Evolutionary conservation across 169 alveolate species (phyloP).

Genomic region (Cyclospora cayetanensis): DNA sequence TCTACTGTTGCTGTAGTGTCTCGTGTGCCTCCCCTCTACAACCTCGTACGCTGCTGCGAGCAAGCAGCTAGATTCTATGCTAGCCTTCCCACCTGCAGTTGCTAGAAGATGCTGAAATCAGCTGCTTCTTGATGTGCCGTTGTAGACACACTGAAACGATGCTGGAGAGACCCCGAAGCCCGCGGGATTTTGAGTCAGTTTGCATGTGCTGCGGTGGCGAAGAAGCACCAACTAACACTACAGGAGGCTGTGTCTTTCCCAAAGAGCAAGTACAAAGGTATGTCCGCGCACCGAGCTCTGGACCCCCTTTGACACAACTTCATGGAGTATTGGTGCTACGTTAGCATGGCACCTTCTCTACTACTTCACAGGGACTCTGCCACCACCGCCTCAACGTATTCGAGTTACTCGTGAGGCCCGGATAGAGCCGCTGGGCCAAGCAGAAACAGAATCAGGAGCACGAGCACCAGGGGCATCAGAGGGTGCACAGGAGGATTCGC

Average conservation of each 20-base stretch:
- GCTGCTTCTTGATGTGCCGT: not conserved
- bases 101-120: not conserved
- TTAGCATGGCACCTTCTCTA: too few species aligned
- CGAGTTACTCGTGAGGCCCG: conserved; percentile 37
- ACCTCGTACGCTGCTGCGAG: not conserved
- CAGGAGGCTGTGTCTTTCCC: conserved; percentile 63
- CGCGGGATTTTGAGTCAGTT: conserved; percentile 54
- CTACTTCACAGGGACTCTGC: conserved; percentile 18
- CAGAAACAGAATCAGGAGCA: not conserved
- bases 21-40: not conserved
- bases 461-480: not conserved
- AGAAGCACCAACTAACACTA: conserved; percentile 55
- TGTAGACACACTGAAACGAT: conserved; percentile 27
- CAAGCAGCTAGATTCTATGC: not conserved
- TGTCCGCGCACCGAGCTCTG: not conserved
- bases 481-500: not conserved
- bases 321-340: too few species aligned
- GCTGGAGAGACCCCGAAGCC: not conserved
- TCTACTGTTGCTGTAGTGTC: not conserved
- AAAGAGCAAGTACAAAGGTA: conserved; percentile 43
- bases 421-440: not conserved
- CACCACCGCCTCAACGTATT: conserved; percentile 33
- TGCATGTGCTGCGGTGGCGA: conserved; percentile 56
- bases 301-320: too few species aligned
- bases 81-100: not conserved